These are phyloP conservation scores for Populus hybrid DNA, from an alignment of 441 rosid species.

Conservation along the genomic window DNA sequence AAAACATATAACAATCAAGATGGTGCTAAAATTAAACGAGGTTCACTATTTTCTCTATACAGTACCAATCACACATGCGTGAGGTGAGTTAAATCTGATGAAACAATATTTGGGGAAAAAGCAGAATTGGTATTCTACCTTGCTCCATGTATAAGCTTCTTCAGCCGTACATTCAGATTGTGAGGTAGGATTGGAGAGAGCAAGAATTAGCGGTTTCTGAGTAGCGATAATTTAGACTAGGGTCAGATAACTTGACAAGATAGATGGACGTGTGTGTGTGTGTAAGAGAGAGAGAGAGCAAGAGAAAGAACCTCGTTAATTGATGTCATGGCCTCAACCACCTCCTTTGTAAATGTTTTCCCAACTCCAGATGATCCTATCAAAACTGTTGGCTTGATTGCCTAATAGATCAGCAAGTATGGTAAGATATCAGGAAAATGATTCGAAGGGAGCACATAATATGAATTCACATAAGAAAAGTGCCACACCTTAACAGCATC, in stretches of 20 bases:
- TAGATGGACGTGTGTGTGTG: neutral
- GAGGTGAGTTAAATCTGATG: neutral
- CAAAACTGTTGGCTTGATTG: constrained; percentile 85
- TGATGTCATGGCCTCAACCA: constrained; percentile 83
- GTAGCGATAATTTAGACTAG: constrained; percentile 19
- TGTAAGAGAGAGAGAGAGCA: constrained; percentile 17
- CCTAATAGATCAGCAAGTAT: constrained; percentile 40
- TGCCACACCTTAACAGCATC: constrained; percentile 69
- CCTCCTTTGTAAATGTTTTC: constrained; percentile 83
- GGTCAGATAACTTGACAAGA: constrained; percentile 2
- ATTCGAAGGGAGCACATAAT: neutral
- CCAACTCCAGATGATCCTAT: constrained; percentile 97
- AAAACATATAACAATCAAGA: constrained; percentile 1
- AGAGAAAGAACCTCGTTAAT: constrained; percentile 58
- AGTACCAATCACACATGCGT: neutral
- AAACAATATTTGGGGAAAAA: neutral
- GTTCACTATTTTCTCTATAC: neutral
- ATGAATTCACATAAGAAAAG: neutral
- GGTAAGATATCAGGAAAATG: constrained; percentile 10
- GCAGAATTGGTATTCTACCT: constrained; percentile 37
- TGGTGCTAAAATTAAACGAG: neutral
- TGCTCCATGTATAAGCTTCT: constrained; percentile 92
- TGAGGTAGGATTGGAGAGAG: constrained; percentile 95
- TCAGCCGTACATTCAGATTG: constrained; percentile 98
- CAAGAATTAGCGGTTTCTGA: constrained; percentile 87